Percentiles rank a stretch among this genome's conserved stretches.
phyloP scores from a whole-genome alignment of 306 rosid species.

The Casuarina glauca region DNA sequence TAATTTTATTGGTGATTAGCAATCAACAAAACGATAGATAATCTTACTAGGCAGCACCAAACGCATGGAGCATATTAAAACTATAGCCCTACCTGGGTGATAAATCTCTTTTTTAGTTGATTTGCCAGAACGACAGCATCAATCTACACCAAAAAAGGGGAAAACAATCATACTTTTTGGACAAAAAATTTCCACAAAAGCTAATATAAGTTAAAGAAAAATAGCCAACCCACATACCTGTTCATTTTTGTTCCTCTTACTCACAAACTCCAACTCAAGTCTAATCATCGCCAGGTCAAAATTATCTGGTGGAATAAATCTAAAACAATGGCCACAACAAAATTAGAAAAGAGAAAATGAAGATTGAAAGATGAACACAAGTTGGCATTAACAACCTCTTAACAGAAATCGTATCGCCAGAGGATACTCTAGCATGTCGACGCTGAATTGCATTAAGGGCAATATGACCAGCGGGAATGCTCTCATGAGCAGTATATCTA shows the following conservation, averaged over 20 bases:
- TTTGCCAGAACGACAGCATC: slow-evolving; percentile 76
- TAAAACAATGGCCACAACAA: slow-evolving; percentile 30
- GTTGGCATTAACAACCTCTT: slow-evolving; percentile 44
- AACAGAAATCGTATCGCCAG: slow-evolving; percentile 57
- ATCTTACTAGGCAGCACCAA: background rate
- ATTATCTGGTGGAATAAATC: slow-evolving; percentile 78
- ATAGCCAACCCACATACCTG: slow-evolving; percentile 49
- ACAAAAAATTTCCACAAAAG: slow-evolving; percentile 8
- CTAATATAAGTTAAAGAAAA: background rate
- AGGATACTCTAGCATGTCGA: slow-evolving; percentile 73
- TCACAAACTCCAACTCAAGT: slow-evolving; percentile 84
- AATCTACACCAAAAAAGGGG: slow-evolving; percentile 51
- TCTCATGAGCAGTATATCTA: slow-evolving; percentile 65
- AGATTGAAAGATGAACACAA: slow-evolving; percentile 12
- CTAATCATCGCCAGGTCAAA: slow-evolving; percentile 75
- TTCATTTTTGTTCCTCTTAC: slow-evolving; percentile 70
- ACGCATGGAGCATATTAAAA: background rate
- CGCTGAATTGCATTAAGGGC: slow-evolving; percentile 89
- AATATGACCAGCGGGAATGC: slow-evolving; percentile 55
- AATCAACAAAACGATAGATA: background rate
- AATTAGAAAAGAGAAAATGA: slow-evolving; percentile 17
- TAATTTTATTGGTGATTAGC: background rate
- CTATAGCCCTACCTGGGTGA: slow-evolving; percentile 56
- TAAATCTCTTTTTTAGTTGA: slow-evolving; percentile 67
- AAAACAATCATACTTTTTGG: background rate